A percentile compares a stretch with the other conserved stretches of the same genome.
phyloP scores from a whole-genome alignment of 2,329 filamentous ascomycete species.

The Cercospora zeae-maydis region DNA sequence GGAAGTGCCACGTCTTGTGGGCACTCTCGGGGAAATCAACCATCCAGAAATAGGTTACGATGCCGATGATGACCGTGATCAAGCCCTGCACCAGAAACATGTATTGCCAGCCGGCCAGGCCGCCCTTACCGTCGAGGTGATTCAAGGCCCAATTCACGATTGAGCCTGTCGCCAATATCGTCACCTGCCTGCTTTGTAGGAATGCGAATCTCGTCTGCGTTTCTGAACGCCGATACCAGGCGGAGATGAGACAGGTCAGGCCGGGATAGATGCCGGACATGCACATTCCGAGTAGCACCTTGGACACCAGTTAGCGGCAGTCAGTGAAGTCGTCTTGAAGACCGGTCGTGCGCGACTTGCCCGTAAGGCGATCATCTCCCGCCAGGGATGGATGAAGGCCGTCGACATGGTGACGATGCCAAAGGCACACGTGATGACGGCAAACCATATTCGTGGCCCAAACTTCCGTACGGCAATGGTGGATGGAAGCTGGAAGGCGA shows the following conservation, averaged over 20 bases:
- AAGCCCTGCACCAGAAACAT: conserved; percentile 66
- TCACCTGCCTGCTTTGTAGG: conserved; percentile 62
- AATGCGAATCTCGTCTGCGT: conserved; percentile 65
- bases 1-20: conserved; percentile 55
- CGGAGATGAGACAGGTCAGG: conserved; percentile 50
- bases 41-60: conserved; percentile 67
- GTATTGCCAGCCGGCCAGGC: conserved; percentile 62
- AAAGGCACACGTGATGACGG: conserved; percentile 57
- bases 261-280: conserved; percentile 57
- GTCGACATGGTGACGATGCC: conserved; percentile 65
- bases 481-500: conserved; percentile 65
- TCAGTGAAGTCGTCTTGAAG: neutral
- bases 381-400: conserved; percentile 64
- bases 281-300: conserved; percentile 57
- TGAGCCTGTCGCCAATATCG: conserved; percentile 61
- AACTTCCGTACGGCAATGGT: conserved; percentile 63
- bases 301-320: neutral
- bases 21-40: conserved; percentile 65
- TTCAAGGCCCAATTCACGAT: conserved; percentile 70
- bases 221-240: conserved; percentile 62
- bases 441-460: conserved; percentile 62
- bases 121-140: conserved; percentile 54
- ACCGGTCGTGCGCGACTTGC: conserved; percentile 38
- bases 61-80: conserved; percentile 56
- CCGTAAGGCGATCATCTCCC: conserved; percentile 65